These are phyloP conservation scores for Mucor racemosus DNA, from an alignment of 371 early-diverging fungal genomes.

Conservation along the genomic window DNA sequence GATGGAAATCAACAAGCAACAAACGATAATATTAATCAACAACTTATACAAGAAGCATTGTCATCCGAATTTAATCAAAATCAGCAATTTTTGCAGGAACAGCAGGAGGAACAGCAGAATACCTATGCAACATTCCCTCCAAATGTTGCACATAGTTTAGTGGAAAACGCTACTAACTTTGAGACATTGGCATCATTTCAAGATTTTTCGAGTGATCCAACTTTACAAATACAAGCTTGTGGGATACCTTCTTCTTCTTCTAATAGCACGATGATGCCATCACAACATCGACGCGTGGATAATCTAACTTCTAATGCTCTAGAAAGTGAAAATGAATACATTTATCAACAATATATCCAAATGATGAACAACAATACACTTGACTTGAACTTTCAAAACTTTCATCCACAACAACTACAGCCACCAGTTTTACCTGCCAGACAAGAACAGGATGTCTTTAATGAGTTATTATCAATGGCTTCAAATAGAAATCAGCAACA, in stretches of 20 bases:
- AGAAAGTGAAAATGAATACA: background rate
- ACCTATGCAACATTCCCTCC: background rate
- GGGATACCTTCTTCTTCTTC: background rate
- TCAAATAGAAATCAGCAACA: background rate
- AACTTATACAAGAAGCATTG: background rate
- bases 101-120: background rate
- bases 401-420: background rate
- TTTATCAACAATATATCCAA: background rate
- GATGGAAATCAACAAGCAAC: background rate
- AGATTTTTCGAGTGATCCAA: background rate
- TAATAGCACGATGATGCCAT: background rate
- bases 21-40: background rate
- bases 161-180: background rate
- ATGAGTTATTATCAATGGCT: conserved; percentile 27
- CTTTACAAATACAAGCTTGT: background rate
- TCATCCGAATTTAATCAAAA: background rate
- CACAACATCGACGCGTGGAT: background rate
- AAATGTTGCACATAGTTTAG: background rate
- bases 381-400: background rate
- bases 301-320: background rate
- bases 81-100: background rate
- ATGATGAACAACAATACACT: conserved; percentile 1
- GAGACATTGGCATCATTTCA: background rate
- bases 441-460: conserved; percentile 28
- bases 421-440: background rate